phyloP scores from a whole-genome alignment of 176 grass and related monocot genomes.

The Secale cereale region DNA sequence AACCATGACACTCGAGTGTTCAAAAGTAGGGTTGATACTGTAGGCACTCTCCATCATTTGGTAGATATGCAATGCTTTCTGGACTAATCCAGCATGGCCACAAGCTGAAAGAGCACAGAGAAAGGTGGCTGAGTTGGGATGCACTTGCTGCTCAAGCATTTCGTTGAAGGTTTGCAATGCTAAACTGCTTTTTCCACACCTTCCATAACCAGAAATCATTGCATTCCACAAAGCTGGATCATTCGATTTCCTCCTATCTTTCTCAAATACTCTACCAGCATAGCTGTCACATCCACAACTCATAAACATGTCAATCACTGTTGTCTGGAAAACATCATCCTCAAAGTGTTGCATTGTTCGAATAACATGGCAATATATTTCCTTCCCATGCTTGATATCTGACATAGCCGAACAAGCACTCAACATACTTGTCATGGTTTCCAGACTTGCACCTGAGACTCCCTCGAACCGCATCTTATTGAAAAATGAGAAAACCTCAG shows the following conservation, averaged over 20 bases:
- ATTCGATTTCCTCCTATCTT: background rate
- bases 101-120: slow-evolving; percentile 28
- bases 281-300: slow-evolving; percentile 28
- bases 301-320: slow-evolving; percentile 43
- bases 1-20: slow-evolving; percentile 40
- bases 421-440: slow-evolving; percentile 35
- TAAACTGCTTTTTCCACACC: slow-evolving; percentile 22
- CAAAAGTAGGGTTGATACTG: slow-evolving; percentile 20
- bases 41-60: slow-evolving; percentile 21
- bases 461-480: slow-evolving; percentile 18
- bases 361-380: slow-evolving; percentile 44
- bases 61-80: slow-evolving; percentile 30
- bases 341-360: slow-evolving; percentile 21
- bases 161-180: slow-evolving; percentile 34
- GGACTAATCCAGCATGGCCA: slow-evolving; percentile 35
- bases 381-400: slow-evolving; percentile 37
- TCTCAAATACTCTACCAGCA: slow-evolving; percentile 38
- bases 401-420: slow-evolving; percentile 29
- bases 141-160: slow-evolving; percentile 32
- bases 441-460: slow-evolving; percentile 23
- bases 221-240: slow-evolving; percentile 49
- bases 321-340: slow-evolving; percentile 45
- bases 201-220: slow-evolving; percentile 41
- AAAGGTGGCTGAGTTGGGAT: slow-evolving; percentile 30
- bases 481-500: slow-evolving; percentile 30